A percentile compares a stretch with the other conserved stretches of the same genome.
Conservation (phyloP, 169 alveolate species). For the Plasmodium adleri region DNA sequence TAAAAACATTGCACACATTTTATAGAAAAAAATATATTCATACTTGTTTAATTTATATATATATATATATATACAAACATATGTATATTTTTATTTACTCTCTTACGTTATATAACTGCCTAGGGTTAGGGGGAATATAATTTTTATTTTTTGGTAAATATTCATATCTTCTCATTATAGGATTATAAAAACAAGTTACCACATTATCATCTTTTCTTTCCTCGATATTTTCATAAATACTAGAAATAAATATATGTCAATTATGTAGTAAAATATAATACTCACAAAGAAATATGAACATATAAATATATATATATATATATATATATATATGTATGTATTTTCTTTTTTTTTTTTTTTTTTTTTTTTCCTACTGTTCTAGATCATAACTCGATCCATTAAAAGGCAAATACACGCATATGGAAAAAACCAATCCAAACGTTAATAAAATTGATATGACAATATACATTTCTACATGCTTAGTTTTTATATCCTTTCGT, state of each 20-base stretch:
- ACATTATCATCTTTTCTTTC: constrained; percentile 6
- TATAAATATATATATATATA: background rate
- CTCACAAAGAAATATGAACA: background rate
- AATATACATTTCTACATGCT: constrained; percentile 38
- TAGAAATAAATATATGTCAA: background rate
- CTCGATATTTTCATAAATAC: constrained; percentile 22
- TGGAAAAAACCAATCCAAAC: constrained; percentile 22
- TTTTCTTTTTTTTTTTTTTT: background rate
- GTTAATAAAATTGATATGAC: constrained; percentile 20
- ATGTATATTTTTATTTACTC: background rate
- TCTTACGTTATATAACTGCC: constrained; percentile 35
- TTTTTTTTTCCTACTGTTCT: constrained; percentile 11
- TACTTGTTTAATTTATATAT: constrained; percentile 2
- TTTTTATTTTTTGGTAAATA: constrained; percentile 3
- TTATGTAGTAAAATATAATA: no score
- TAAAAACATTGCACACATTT: background rate
- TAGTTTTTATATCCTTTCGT: constrained; percentile 16
- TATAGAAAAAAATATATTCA: background rate
- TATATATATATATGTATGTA: background rate
- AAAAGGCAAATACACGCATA: constrained; percentile 48
- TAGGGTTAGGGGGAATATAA: constrained; percentile 35
- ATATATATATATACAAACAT: background rate
- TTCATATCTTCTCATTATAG: constrained; percentile 51
- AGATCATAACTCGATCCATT: background rate
- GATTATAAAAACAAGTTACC: constrained; percentile 55